Percentiles rank a stretch among this genome's conserved stretches.
Conservation (phyloP, 1,284 basidiomycete species). For the Inonotus hispidus region DNA sequence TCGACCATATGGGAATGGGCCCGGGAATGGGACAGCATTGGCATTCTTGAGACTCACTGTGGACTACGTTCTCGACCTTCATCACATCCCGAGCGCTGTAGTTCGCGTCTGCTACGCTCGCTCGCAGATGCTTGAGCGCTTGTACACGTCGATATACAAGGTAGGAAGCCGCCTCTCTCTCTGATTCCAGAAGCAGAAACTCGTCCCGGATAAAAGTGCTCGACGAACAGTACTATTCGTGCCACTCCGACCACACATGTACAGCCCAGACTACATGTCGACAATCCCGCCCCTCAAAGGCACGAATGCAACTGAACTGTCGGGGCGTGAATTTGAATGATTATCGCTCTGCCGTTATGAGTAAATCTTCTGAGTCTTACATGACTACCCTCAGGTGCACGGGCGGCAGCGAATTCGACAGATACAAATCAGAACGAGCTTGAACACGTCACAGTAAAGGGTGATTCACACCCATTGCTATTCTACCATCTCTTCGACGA, state of each 20-base stretch:
- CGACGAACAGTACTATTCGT: neutral
- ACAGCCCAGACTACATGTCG: too few species aligned
- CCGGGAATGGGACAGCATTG: too few species aligned
- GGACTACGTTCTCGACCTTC: neutral
- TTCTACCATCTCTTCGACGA: slow-evolving; percentile 61
- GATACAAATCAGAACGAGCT: neutral
- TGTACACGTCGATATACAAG: neutral
- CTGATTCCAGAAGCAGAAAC: neutral
- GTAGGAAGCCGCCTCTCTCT: neutral
- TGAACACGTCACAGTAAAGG: slow-evolving; percentile 24
- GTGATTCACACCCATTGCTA: slow-evolving; percentile 56
- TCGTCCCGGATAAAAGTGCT: neutral
- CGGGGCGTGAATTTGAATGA: neutral
- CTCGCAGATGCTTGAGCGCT: neutral
- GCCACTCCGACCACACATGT: neutral
- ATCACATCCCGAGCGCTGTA: neutral
- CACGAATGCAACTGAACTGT: too few species aligned
- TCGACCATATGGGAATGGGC: too few species aligned
- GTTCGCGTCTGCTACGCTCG: neutral
- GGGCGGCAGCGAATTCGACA: neutral
- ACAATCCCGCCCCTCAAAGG: neutral
- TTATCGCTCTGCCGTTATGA: neutral
- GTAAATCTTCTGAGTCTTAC: neutral
- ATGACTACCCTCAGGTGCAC: neutral
- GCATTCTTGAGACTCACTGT: too few species aligned